Evolutionary conservation across 1,284 basidiomycete species (phyloP).

Genomic region (Blastosporella zonata): DNA sequence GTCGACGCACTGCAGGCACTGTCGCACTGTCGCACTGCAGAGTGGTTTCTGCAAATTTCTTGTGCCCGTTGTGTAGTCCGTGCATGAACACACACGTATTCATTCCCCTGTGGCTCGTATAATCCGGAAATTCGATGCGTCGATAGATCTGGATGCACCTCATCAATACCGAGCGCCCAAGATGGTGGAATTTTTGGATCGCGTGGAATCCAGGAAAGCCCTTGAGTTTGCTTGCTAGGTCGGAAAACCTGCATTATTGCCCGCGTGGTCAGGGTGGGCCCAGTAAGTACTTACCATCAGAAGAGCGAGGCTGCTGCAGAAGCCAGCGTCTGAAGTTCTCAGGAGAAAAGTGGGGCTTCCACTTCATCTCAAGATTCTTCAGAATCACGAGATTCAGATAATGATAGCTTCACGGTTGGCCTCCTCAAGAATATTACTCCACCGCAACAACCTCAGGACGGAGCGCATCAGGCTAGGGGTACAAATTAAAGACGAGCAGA

Average conservation of each 20-base stretch:
- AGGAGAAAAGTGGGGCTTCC: background rate
- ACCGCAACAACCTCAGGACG: background rate
- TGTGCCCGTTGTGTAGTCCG: slow-evolving; percentile 62
- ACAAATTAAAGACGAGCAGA: background rate
- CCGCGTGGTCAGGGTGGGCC: slow-evolving; percentile 85
- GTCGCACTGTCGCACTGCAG: no score
- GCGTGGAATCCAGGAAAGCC: slow-evolving; percentile 72
- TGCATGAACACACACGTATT: slow-evolving; percentile 55
- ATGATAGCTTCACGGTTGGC: background rate
- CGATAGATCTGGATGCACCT: slow-evolving; percentile 74
- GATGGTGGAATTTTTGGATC: slow-evolving; percentile 67
- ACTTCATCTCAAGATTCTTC: no score
- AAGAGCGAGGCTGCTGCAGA: slow-evolving; percentile 74
- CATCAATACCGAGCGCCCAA: slow-evolving; percentile 61
- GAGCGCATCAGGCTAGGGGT: background rate
- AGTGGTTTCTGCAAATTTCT: no score
- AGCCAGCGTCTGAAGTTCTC: slow-evolving; percentile 62
- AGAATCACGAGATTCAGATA: background rate
- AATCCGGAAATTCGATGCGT: slow-evolving; percentile 71
- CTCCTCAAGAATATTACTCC: background rate
- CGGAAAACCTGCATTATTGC: slow-evolving; percentile 78
- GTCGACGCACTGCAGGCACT: no score
- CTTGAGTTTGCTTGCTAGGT: slow-evolving; percentile 68
- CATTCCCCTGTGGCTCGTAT: slow-evolving; percentile 47
- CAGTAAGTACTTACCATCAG: slow-evolving; percentile 77